Evolutionary conservation across 345 rosid genomes (phyloP).

Genomic region (Eucalyptus guilfoylei): DNA sequence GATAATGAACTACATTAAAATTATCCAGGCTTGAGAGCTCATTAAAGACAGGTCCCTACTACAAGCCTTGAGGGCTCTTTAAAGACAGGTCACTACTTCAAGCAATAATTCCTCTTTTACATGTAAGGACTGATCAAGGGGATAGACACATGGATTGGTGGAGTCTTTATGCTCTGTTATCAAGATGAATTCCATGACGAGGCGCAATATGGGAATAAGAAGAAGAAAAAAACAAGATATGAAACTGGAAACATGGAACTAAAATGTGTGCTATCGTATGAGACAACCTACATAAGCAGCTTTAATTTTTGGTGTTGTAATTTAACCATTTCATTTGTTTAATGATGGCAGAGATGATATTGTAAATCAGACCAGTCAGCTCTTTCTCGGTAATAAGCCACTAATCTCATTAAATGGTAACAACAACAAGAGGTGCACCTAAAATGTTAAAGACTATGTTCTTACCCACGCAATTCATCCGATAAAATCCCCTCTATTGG

Average conservation of each 20-base stretch:
- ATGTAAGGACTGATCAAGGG: neutral
- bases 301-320: neutral
- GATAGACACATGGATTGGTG: neutral
- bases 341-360: neutral
- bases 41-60: neutral
- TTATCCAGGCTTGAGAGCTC: neutral
- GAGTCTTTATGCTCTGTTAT: neutral
- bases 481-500: slow-evolving; percentile 75
- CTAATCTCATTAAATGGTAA: neutral
- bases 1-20: neutral
- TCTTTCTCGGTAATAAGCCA: neutral
- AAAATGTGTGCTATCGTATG: neutral
- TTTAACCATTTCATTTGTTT: neutral
- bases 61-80: too few relatives aligned
- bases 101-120: neutral
- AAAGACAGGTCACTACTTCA: too few relatives aligned
- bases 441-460: neutral
- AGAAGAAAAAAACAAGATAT: neutral
- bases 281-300: neutral
- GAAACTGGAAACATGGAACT: neutral
- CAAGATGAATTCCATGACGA: neutral
- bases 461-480: slow-evolving; percentile 47
- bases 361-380: neutral
- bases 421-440: neutral
- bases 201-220: neutral